Conservation (phyloP, 768 basidiomycete genomes). For the Tricholoma hemisulphureum region DNA sequence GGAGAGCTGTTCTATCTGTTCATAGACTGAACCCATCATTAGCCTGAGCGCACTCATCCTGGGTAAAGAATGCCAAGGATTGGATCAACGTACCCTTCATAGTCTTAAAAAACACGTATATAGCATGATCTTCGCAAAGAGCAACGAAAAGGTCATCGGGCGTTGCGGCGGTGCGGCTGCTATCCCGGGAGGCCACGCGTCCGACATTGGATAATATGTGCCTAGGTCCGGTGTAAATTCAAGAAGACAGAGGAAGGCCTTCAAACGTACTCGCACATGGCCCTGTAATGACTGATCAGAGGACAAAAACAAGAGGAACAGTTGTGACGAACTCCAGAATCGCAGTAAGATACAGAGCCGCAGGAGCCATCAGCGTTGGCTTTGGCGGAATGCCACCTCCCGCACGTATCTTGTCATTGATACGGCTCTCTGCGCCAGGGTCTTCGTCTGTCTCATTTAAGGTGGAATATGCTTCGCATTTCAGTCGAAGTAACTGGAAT, state of each 20-base stretch:
- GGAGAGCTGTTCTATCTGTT: constrained; percentile 71
- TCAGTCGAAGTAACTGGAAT: constrained; percentile 69
- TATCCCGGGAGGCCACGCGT: constrained; percentile 82
- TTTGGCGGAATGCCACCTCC: constrained; percentile 52
- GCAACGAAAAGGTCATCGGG: constrained; percentile 83
- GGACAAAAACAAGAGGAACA: constrained; percentile 19
- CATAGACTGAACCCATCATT: constrained; percentile 54
- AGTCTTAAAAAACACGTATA: constrained; percentile 80
- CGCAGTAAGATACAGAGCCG: constrained; percentile 87
- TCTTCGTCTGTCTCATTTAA: constrained; percentile 82
- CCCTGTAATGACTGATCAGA: constrained; percentile 46
- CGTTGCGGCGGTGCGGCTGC: constrained; percentile 72
- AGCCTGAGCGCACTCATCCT: constrained; percentile 1
- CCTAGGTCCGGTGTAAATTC: constrained; percentile 37
- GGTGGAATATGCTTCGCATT: constrained; percentile 87
- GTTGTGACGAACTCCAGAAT: constrained; percentile 78
- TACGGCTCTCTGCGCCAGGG: constrained; percentile 55
- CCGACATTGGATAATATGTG: constrained; percentile 84
- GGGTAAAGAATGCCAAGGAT: neutral
- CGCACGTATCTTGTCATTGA: constrained; percentile 59
- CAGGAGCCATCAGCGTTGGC: constrained; percentile 66
- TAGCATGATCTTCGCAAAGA: constrained; percentile 84
- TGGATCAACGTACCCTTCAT: constrained; percentile 68
- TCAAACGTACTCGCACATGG: constrained; percentile 79
- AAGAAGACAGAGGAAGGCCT: constrained; percentile 2